These are phyloP conservation scores for Rhynchospora tenuis DNA, from an alignment of 176 grass and related monocot genomes.

Conservation along the genomic window DNA sequence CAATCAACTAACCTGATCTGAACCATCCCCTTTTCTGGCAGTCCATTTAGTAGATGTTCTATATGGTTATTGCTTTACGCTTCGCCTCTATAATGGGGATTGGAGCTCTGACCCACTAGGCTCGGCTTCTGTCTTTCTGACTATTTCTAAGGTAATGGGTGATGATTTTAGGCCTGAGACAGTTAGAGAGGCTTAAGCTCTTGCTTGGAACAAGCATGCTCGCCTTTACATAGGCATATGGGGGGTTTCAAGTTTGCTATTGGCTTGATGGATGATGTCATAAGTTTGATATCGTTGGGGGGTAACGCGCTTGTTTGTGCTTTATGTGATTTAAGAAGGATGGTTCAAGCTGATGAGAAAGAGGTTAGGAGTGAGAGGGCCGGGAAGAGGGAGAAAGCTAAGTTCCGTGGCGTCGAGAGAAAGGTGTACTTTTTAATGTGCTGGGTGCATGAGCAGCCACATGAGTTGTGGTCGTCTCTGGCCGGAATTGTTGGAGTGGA, in stretches of 20 bases:
- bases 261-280: slow-evolving; percentile 59
- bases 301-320: slow-evolving; percentile 45
- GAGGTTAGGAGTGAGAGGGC: slow-evolving; percentile 51
- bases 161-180: slow-evolving; percentile 55
- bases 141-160: slow-evolving; percentile 66
- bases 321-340: slow-evolving; percentile 63
- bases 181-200: slow-evolving; percentile 53
- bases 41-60: slow-evolving; percentile 87
- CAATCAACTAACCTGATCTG: slow-evolving; percentile 45
- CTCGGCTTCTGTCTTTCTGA: slow-evolving; percentile 60
- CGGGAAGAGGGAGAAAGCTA: slow-evolving; percentile 35
- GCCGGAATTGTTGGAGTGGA: slow-evolving; percentile 52
- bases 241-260: slow-evolving; percentile 72
- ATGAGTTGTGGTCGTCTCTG: slow-evolving; percentile 48
- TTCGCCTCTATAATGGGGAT: slow-evolving; percentile 84
- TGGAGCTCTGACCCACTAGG: slow-evolving; percentile 72
- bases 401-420: slow-evolving; percentile 37
- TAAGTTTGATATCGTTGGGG: slow-evolving; percentile 56
- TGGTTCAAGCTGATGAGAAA: slow-evolving; percentile 50
- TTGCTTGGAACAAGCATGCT: slow-evolving; percentile 83
- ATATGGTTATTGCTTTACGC: slow-evolving; percentile 85
- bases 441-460: slow-evolving; percentile 80
- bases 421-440: slow-evolving; percentile 88
- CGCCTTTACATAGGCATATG: slow-evolving; percentile 47
- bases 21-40: slow-evolving; percentile 69